These are phyloP conservation scores for Euptelea pleiosperma DNA, from an alignment of 164 flowering plant species.

Conservation along the genomic window DNA sequence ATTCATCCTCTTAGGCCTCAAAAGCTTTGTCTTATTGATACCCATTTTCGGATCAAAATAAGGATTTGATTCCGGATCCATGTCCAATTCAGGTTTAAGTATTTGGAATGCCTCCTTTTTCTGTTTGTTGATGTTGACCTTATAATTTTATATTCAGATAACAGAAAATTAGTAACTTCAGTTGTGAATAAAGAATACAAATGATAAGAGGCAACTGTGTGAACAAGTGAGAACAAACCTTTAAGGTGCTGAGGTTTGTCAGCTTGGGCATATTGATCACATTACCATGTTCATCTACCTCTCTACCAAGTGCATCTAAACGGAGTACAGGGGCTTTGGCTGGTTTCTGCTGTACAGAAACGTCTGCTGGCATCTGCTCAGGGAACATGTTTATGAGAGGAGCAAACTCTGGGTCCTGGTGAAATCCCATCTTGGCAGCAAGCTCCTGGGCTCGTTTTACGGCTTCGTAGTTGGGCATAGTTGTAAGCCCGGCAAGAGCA, in stretches of 20 bases:
- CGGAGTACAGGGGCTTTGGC: conserved; percentile 96
- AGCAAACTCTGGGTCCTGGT: conserved; percentile 89
- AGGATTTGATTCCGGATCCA: conserved; percentile 83
- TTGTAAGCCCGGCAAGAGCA: conserved; percentile 42
- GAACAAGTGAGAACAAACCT: conserved; percentile 44
- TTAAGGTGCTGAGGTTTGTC: conserved; percentile 80
- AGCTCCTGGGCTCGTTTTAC: conserved; percentile 95
- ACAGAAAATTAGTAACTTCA: conserved; percentile 12
- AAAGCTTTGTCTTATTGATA: conserved; percentile 67
- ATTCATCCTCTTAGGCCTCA: conserved; percentile 85
- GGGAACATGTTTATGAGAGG: conserved; percentile 93
- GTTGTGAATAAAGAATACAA: background rate
- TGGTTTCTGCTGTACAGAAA: conserved; percentile 66
- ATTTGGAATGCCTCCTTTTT: conserved; percentile 95
- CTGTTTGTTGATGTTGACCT: conserved; percentile 99
- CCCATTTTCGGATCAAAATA: conserved; percentile 88
- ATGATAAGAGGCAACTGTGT: background rate
- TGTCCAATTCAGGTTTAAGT: conserved; percentile 86
- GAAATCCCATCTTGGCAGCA: conserved; percentile 97
- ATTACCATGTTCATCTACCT: conserved; percentile 97
- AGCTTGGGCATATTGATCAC: conserved; percentile 72
- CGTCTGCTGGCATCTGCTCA: conserved; percentile 58
- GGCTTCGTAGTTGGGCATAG: conserved; percentile 65
- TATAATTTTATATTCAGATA: conserved; percentile 19
- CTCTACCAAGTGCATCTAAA: conserved; percentile 93